A percentile compares a stretch with the other conserved stretches of the same genome.
Conservation (phyloP, 1,139 yeast species). For the Diutina scorzettiae region DNA sequence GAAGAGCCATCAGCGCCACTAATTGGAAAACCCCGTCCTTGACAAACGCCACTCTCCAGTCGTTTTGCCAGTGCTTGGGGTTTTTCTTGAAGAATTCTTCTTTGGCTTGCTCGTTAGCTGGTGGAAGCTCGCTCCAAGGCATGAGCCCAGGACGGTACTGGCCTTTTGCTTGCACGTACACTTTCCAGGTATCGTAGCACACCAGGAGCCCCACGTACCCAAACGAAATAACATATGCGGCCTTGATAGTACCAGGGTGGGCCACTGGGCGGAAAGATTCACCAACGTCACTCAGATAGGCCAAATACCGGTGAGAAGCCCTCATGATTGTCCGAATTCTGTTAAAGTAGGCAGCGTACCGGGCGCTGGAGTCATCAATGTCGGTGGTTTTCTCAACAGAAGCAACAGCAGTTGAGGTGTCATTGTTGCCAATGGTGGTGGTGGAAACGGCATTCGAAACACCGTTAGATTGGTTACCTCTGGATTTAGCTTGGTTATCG, state of each 20-base stretch:
- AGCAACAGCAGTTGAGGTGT: background rate
- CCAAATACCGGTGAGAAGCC: conserved; percentile 78
- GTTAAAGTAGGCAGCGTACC: conserved; percentile 79
- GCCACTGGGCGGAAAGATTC: conserved; percentile 86
- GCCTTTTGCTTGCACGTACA: conserved; percentile 57
- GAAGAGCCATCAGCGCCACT: conserved; percentile 77
- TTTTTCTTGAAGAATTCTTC: background rate
- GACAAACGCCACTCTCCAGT: conserved; percentile 53
- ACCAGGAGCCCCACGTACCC: conserved; percentile 71
- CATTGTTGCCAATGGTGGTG: too few species aligned
- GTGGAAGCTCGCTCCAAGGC: conserved; percentile 52
- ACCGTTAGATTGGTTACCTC: conserved; percentile 9
- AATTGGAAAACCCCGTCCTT: conserved; percentile 73
- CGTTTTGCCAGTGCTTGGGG: conserved; percentile 25
- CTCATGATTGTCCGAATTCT: conserved; percentile 55
- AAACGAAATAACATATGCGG: conserved; percentile 74
- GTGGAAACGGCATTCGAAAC: too few species aligned
- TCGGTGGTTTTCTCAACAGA: conserved; percentile 10
- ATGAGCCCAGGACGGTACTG: conserved; percentile 46
- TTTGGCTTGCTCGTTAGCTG: background rate
- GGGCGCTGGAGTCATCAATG: conserved; percentile 40
- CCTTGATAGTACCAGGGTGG: conserved; percentile 48
- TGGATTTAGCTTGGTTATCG: conserved; percentile 7
- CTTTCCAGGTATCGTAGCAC: conserved; percentile 64
- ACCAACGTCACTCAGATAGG: conserved; percentile 80